Conservation (phyloP, 495 filamentous ascomycete genomes). For the Achaetomiella virescens region DNA sequence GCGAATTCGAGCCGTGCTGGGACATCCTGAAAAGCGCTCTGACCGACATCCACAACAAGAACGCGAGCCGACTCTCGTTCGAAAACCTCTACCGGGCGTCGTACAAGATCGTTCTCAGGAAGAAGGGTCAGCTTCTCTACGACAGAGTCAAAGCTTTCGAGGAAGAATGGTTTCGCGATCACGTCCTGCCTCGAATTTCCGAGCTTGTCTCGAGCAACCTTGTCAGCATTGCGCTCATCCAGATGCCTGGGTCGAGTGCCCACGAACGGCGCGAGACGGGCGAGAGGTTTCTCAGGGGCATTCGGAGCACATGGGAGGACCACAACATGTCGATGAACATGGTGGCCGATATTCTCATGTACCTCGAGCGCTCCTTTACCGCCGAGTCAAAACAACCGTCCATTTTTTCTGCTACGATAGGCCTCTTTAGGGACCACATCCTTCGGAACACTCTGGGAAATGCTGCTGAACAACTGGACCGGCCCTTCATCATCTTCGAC, state of each 20-base stretch:
- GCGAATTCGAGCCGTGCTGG: constrained; percentile 82
- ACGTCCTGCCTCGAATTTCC: constrained; percentile 59
- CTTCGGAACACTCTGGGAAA: constrained; percentile 46
- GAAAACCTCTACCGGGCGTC: constrained; percentile 92
- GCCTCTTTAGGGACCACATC: constrained; percentile 78
- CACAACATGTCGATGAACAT: constrained; percentile 94
- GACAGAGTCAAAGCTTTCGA: constrained; percentile 71
- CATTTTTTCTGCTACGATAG: constrained; percentile 78
- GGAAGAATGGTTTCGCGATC: constrained; percentile 64
- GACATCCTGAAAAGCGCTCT: constrained; percentile 64
- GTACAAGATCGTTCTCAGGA: constrained; percentile 91
- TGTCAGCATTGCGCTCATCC: constrained; percentile 38
- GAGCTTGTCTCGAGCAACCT: constrained; percentile 57
- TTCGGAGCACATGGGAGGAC: constrained; percentile 77
- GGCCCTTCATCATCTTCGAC: constrained; percentile 51
- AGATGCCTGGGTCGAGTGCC: constrained; percentile 51
- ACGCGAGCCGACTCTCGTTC: constrained; percentile 85
- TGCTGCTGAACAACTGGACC: constrained; percentile 22
- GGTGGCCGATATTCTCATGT: constrained; percentile 97
- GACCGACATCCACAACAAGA: constrained; percentile 82
- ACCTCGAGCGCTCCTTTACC: constrained; percentile 85
- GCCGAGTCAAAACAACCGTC: constrained; percentile 64
- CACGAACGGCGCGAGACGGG: constrained; percentile 73
- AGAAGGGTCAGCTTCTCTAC: constrained; percentile 81
- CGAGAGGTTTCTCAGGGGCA: constrained; percentile 70